These are phyloP conservation scores for Alternaria solani DNA, from an alignment of 2,329 filamentous ascomycete species.

Conservation along the genomic window DNA sequence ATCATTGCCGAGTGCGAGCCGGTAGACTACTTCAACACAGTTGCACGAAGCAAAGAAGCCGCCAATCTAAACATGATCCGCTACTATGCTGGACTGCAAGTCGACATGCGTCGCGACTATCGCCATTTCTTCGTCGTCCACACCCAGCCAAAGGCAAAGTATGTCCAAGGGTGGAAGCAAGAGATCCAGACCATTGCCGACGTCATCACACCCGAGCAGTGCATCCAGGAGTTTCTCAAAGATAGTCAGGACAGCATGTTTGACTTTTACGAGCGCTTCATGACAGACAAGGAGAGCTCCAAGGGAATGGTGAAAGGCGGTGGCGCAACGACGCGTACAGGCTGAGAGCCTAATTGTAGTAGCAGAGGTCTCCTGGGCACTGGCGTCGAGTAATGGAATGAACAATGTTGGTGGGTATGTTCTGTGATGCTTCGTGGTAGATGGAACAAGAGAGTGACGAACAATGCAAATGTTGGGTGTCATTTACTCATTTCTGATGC, in stretches of 20 bases:
- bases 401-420: neutral
- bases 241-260: slow-evolving; percentile 30
- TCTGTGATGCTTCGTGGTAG: neutral
- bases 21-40: slow-evolving; percentile 36
- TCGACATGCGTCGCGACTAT: slow-evolving; percentile 35
- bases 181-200: slow-evolving; percentile 35
- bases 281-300: slow-evolving; percentile 8
- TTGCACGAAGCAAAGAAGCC: slow-evolving; percentile 27
- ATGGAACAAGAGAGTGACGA: neutral
- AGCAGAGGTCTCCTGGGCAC: neutral
- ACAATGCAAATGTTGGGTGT: slow-evolving; percentile 13
- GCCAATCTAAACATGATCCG: slow-evolving; percentile 39
- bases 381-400: neutral
- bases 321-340: neutral
- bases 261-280: slow-evolving; percentile 40
- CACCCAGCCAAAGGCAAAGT: slow-evolving; percentile 27
- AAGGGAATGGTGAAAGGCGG: neutral
- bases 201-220: slow-evolving; percentile 40
- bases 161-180: slow-evolving; percentile 32
- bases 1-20: slow-evolving; percentile 26
- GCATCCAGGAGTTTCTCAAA: slow-evolving; percentile 34
- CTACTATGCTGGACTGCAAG: slow-evolving; percentile 35
- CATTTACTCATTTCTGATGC: neutral
- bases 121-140: slow-evolving; percentile 46
- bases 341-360: neutral